phyloP scores from a whole-genome alignment of 371 early-diverging fungal species.

The Mortierella polycephala region DNA sequence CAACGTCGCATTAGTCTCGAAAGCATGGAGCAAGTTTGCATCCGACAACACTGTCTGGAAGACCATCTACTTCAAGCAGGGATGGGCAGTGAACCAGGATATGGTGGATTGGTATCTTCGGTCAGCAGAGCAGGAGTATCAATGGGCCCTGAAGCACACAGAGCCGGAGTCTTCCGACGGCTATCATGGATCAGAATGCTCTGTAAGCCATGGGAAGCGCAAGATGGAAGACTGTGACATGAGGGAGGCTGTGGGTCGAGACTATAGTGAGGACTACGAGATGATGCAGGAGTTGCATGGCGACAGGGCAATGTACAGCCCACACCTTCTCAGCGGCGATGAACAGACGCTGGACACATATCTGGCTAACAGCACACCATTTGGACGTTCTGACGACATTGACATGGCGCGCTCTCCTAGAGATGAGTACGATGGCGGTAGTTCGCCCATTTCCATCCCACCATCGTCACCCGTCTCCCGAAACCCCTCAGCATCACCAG shows the following conservation, averaged over 20 bases:
- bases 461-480: constrained; percentile 3
- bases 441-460: constrained; percentile 20
- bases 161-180: constrained; percentile 4
- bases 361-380: constrained; percentile 1
- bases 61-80: constrained; percentile 59
- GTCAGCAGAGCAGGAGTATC: constrained; percentile 26
- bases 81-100: constrained; percentile 63
- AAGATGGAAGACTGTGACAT: constrained; percentile 35
- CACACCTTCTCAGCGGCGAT: constrained; percentile 1
- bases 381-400: constrained; percentile 9
- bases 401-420: constrained; percentile 6
- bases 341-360: not conserved
- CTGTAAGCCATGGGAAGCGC: constrained; percentile 34
- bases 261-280: constrained; percentile 13
- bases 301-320: constrained; percentile 1
- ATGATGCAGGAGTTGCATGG: constrained; percentile 11
- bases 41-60: constrained; percentile 78
- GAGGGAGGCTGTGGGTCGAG: not conserved
- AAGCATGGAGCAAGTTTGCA: constrained; percentile 68
- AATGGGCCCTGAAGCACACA: constrained; percentile 12
- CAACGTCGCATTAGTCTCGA: constrained; percentile 63
- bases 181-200: constrained; percentile 13
- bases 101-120: constrained; percentile 60
- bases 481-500: constrained; percentile 14
- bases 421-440: constrained; percentile 5